Evolutionary conservation across 495 filamentous ascomycete species (phyloP), one percentile per base, ranked within the genome.

Genomic region (Tuber brumale): DNA sequence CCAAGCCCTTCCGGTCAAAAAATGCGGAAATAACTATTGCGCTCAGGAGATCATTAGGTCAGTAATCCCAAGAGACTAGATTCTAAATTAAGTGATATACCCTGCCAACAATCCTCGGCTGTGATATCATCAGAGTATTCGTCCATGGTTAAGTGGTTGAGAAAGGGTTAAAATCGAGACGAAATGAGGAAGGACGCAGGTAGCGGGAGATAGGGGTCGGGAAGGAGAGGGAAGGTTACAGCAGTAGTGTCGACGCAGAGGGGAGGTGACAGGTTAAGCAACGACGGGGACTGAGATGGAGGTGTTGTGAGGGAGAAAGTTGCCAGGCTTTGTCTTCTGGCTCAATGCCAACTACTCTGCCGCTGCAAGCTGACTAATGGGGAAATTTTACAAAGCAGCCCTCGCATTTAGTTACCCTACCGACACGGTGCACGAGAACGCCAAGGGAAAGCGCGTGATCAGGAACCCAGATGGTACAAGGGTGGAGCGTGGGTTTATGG

Each of bases 41-140:
- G 39, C 39, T 70, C 42, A 71, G 35, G n/a, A 42, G 39, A 66
- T 71, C 51, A 69, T 80, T 23, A 48, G 35, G 71, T 75, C 19
- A 72, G 76, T 44, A 9, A 41, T 74, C 48, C 43, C 14, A 21
- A 73, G 27, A 45, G 74, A 72, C 41, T 4, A 46, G 35, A 39
- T 21, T 41, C 46, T 61, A 18, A 18, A 42, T 10, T 21, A 18
- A 42, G n/a, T 31, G 39, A 10, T 41, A 74, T 82, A 82, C 81
- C 81, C 70, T 91, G 91, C 95, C 95, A 99, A 85, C 93, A 96
- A 84, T 98, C 95, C 85, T 98, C 95, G 69, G 94, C 93, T 2
- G 91, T 92, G 83, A 95, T 94, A 51, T 86, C 89, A 76, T 90
- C 87, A 70, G 92, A 89, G 73, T 95, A 91, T 71, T 91, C 90